Conservation (phyloP, 2,329 filamentous ascomycete genomes). For the Diplodia scrobiculata region DNA sequence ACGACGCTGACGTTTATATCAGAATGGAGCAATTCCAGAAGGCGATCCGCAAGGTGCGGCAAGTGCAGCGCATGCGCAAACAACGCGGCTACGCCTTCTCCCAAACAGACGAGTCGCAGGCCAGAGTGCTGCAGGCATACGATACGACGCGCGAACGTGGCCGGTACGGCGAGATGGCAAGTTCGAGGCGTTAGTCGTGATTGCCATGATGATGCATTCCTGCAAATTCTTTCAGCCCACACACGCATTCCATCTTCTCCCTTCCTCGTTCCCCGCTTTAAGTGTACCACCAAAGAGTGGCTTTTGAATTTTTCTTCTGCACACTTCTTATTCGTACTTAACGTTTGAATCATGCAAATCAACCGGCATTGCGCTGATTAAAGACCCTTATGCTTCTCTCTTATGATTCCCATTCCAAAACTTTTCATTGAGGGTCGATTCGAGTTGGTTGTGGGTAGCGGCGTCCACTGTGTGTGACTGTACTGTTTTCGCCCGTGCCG, state of each 20-base stretch:
- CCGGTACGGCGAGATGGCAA: conserved; percentile 92
- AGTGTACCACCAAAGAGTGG: conserved; percentile 1
- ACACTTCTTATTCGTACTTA: conserved; percentile 1
- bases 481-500: neutral
- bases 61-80: conserved; percentile 99
- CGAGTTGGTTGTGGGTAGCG: neutral
- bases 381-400: neutral
- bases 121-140: conserved; percentile 92
- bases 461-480: neutral
- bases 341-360: neutral
- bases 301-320: neutral
- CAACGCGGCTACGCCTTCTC: conserved; percentile 98
- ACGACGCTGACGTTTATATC: conserved; percentile 1
- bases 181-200: conserved; percentile 47
- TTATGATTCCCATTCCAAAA: neutral
- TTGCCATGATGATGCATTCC: neutral
- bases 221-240: neutral
- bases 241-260: neutral
- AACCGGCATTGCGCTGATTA: conserved; percentile 5
- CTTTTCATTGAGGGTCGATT: neutral
- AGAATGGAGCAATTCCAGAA: conserved; percentile 99
- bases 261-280: neutral
- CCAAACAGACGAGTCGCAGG: conserved; percentile 95
- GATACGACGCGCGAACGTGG: conserved; percentile 93
- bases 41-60: conserved; percentile 94